Evolutionary conservation across 2,329 filamentous ascomycete genomes (phyloP).

Genomic region (Cercospora nicotianae): DNA sequence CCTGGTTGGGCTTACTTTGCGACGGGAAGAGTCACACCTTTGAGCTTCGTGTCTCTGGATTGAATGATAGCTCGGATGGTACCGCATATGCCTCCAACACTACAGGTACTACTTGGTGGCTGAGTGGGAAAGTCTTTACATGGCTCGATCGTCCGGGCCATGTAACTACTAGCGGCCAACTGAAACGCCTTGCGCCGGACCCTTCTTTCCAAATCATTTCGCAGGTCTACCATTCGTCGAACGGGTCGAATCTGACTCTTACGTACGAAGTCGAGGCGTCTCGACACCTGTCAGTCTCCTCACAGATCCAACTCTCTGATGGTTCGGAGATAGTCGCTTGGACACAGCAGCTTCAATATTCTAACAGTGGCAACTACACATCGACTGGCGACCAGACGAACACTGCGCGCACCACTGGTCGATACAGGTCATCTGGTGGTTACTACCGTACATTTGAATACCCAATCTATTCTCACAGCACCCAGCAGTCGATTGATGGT

Average conservation of each 20-base stretch:
- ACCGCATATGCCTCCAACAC: slow-evolving; percentile 53
- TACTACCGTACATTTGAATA: slow-evolving; percentile 56
- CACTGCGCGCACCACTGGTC: slow-evolving; percentile 54
- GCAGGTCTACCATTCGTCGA: slow-evolving; percentile 46
- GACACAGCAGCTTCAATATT: slow-evolving; percentile 60
- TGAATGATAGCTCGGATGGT: slow-evolving; percentile 58
- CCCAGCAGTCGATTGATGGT: slow-evolving; percentile 46
- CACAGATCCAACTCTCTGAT: slow-evolving; percentile 53
- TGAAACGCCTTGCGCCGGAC: slow-evolving; percentile 37
- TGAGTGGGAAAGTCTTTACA: slow-evolving; percentile 78
- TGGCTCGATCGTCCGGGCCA: slow-evolving; percentile 61
- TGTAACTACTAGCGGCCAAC: slow-evolving; percentile 53
- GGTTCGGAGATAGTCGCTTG: slow-evolving; percentile 51
- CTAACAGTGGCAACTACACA: slow-evolving; percentile 56
- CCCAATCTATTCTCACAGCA: slow-evolving; percentile 60
- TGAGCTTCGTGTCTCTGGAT: slow-evolving; percentile 64
- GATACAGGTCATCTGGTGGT: slow-evolving; percentile 42
- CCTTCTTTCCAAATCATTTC: slow-evolving; percentile 57
- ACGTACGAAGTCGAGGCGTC: slow-evolving; percentile 58
- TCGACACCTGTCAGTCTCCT: slow-evolving; percentile 57
- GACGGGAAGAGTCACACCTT: slow-evolving; percentile 67
- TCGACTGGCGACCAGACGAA: slow-evolving; percentile 58
- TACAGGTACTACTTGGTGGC: slow-evolving; percentile 69
- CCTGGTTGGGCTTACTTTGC: slow-evolving; percentile 69
- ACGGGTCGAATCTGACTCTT: slow-evolving; percentile 58